Conservation (phyloP, 73 alveolate genomes). For the Uronychia setigera region DNA sequence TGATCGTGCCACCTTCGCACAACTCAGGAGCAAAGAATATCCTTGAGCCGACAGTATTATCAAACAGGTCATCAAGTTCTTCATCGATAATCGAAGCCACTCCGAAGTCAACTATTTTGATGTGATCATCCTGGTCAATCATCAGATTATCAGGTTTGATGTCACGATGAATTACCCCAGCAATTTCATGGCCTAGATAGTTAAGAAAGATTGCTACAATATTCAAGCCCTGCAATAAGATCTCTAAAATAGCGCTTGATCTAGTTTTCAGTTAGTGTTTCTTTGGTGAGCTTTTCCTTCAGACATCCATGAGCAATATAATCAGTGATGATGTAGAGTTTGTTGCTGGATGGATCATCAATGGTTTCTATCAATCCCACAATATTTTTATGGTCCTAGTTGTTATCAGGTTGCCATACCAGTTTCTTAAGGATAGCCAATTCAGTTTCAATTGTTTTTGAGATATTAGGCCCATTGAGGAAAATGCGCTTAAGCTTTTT, state of each 20-base stretch:
- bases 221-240: conserved; percentile 39
- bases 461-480: conserved; percentile 22
- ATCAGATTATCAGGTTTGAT: conserved; percentile 90
- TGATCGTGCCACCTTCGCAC: conserved; percentile 33
- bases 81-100: conserved; percentile 30
- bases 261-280: conserved; percentile 9
- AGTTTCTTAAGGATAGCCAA: conserved; percentile 82
- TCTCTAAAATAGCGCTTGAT: conserved; percentile 61
- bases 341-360: conserved; percentile 73
- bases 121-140: conserved; percentile 62
- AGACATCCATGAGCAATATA: conserved; percentile 71
- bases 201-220: conserved; percentile 9
- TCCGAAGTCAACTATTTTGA: conserved; percentile 84
- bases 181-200: conserved; percentile 54
- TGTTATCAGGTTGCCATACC: conserved; percentile 3
- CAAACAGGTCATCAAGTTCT: conserved; percentile 21
- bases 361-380: conserved; percentile 76
- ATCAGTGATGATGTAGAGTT: conserved; percentile 78
- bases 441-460: conserved; percentile 56
- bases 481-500: conserved; percentile 33
- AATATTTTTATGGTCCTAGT: conserved; percentile 70
- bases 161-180: conserved; percentile 85
- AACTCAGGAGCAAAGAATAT: conserved; percentile 60
- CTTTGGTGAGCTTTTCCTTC: conserved; percentile 12
- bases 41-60: conserved; percentile 55